A percentile compares a stretch with the other conserved stretches of the same genome.
phyloP scores from a whole-genome alignment of 768 basidiomycete genomes.

The Agaricus bisporus region DNA sequence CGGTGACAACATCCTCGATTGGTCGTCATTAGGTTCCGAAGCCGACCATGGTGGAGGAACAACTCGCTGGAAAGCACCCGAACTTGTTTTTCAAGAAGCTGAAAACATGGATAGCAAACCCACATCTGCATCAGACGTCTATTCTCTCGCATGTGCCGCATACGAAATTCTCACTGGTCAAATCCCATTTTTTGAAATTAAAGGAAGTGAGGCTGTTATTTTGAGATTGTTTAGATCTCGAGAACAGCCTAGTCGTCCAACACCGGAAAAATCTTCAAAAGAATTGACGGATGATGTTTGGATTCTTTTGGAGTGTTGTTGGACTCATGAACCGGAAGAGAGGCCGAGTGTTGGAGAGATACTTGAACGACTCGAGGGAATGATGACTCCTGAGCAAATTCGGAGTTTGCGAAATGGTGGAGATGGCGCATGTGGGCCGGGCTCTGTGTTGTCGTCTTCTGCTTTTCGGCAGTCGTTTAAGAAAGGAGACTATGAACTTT shows the following conservation, averaged over 20 bases:
- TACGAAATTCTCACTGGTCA: slow-evolving; percentile 15
- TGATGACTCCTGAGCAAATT: slow-evolving; percentile 5
- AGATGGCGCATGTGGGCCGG: not conserved
- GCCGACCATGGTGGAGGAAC: slow-evolving; percentile 10
- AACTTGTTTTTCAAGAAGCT: slow-evolving; percentile 11
- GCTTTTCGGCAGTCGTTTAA: slow-evolving; percentile 1
- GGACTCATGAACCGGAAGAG: slow-evolving; percentile 3
- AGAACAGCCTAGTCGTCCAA: slow-evolving; percentile 1
- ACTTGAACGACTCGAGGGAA: slow-evolving; percentile 4
- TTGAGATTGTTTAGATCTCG: slow-evolving; percentile 5
- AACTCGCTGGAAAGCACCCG: slow-evolving; percentile 13
- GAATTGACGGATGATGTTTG: slow-evolving; percentile 7
- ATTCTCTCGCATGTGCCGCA: slow-evolving; percentile 11
- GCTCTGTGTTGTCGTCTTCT: slow-evolving; percentile 1
- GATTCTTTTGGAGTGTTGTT: slow-evolving; percentile 6
- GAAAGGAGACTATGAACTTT: not conserved
- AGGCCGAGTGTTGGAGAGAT: not conserved
- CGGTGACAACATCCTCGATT: slow-evolving; percentile 12
- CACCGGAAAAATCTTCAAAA: not conserved
- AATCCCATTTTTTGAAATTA: slow-evolving; percentile 17
- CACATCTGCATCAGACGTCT: slow-evolving; percentile 7
- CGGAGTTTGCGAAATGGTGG: not conserved
- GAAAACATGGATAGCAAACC: not conserved
- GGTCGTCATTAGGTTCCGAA: slow-evolving; percentile 10
- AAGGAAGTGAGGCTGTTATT: slow-evolving; percentile 15